Base-by-base conservation (phyloP, 345 rosid species). In the Eucalyptus camaldulensis region DNA sequence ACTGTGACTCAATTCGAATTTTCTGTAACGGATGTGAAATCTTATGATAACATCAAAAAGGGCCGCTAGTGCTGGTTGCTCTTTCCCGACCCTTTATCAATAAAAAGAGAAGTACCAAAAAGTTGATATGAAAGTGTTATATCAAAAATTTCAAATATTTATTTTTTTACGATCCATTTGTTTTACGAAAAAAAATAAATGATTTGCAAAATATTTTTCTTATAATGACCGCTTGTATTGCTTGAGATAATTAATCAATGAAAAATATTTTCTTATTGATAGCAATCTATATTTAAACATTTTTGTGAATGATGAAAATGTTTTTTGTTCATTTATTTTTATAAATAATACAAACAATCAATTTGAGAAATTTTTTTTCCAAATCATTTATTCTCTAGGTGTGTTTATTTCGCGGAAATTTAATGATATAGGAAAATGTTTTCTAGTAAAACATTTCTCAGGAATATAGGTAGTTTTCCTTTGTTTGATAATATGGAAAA, bases 261-360 rank as follows among this genome's bases (percentile, higher is more conserved):
- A 27, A 10, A 2, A 10, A 60, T 62, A 27, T 0, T 62, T 62
- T 62, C 2, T 29, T 62, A 62, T 62, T 0, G 8, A 62, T 4
- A 29, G 1, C 13, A 60, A 60, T 58, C n/a, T 60, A 27, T 29
- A 29, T 27, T 29, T 62, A 12, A 27, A 62, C 2, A 62, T 62
- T 62, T 62, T 12, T 29, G 17, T 0, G 33, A 12, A 62, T 1
- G 0, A 3, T 0, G 16, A 62, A 29, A 29, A 62, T 62, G 13
- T 27, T 29, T 62, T 60, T 62, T 6, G 1, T 62, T 27, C 2
- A 29, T 29, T 62, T 0, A 12, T 29, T 62, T 62, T 29, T 25
- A 13, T 27, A 27, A 56, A 24, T 56, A 24, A 56, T 56, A 56
- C 29, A 56, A 56, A 10, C 3, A 24, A 56, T 56, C 27, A 56